Evolutionary conservation across 2,329 filamentous ascomycete species (phyloP), one percentile per base, ranked within the genome.

Genomic region (Arthrocladium fulminans): DNA sequence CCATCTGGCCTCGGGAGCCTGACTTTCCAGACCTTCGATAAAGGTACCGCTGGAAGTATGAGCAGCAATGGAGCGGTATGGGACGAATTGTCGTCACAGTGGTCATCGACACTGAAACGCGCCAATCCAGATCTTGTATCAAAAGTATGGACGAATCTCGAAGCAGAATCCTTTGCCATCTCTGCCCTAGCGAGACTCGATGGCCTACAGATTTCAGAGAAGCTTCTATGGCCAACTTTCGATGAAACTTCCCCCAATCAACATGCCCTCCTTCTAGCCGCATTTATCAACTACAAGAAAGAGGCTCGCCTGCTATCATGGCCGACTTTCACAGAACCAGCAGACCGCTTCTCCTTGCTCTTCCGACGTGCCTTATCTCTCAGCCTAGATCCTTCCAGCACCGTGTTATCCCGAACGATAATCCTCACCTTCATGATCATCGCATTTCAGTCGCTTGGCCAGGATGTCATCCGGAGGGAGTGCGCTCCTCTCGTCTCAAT

Each of bases 191-290:
- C 94, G 55, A 77, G 86, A 22, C 75, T 98, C 48, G 92, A 98
- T 68, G 90, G 88, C 58, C 69, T 97, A 59, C 92, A 96, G 70
- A 81, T 89, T 35, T 69, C 98, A 51, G 92, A 98, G 66, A 85
- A 77, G 83, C 97, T 94, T 63, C 76, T 98, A 23, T 98, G 92
- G 92, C 92, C 92, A 39, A 87, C 85, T 45, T 98, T 94, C 64
- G 81, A 78, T 10, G 86, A 94, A 55, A 82, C 92, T 60, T 81
- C 88, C 3, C 94, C 90, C 25, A 94, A 98, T 65, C 83, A 88
- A 61, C 90, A 98, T 65, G 84, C 96, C 47, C 73, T 97, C 27
- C 74, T 98, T 53, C 81, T 97, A 60, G 85, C 85, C 13, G 68
- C 96, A 54, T 82, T 98, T 60, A 78, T 86, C 54, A 94, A 90